These are phyloP conservation scores for Eucalyptus paniculata DNA, from an alignment of 345 rosid genomes.

Conservation along the genomic window DNA sequence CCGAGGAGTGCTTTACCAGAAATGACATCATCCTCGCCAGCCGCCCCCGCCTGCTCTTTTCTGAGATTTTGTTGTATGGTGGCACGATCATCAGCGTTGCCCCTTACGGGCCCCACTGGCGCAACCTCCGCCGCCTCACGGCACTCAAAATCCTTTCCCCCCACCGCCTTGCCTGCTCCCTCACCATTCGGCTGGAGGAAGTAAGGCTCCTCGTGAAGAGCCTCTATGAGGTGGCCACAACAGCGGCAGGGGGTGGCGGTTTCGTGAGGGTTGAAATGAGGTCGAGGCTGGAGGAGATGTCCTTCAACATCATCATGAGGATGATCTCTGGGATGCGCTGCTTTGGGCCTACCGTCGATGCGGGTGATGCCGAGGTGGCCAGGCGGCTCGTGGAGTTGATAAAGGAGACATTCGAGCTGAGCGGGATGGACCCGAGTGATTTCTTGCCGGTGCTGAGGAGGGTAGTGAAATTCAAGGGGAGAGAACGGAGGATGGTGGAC, in stretches of 20 bases:
- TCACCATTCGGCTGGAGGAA: background rate
- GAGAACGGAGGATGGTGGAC: background rate
- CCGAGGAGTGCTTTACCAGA: constrained; percentile 17
- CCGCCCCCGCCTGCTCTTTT: background rate
- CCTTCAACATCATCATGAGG: constrained; percentile 1
- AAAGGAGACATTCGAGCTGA: background rate
- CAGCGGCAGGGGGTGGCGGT: background rate
- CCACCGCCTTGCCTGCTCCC: background rate
- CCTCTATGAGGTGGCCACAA: background rate
- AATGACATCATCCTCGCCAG: constrained; percentile 11
- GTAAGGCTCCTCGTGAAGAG: background rate
- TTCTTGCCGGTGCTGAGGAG: background rate
- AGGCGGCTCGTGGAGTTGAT: background rate
- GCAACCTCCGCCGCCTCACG: constrained; percentile 9
- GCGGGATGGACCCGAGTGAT: background rate
- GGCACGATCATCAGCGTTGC: background rate
- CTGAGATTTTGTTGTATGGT: background rate
- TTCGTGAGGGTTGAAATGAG: background rate
- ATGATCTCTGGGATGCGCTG: constrained; percentile 3
- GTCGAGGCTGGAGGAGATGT: background rate
- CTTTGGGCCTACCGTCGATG: background rate
- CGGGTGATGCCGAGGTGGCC: background rate
- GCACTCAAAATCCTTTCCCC: constrained; percentile 7
- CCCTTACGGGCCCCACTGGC: constrained; percentile 8
- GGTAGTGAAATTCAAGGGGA: background rate